Base-by-base conservation (phyloP, 2,329 filamentous ascomycete species). In the Metarhizium guizhouense region DNA sequence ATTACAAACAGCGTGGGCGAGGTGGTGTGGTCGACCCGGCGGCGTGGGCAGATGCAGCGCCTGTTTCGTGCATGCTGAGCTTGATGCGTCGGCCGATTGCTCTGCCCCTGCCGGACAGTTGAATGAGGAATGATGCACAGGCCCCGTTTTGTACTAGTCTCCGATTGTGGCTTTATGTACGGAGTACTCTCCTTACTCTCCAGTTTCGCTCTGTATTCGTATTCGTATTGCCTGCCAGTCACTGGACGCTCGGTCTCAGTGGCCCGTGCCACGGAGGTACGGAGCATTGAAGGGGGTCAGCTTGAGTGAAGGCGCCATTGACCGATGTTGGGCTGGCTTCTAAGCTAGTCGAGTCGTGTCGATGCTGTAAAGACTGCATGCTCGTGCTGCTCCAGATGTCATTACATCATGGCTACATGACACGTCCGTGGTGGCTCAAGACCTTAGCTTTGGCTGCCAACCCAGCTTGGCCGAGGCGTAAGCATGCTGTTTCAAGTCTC, bases 401-500 rank as follows among this genome's bases (percentile, higher is more conserved):
- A 25, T 25, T 25, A 25, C 25, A 25, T 25, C 25, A 25, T 34
- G 32, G 32, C 32, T 8, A 7, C 32, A 34, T 34, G 32, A 8
- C 10, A 11, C 16, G 16, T 53, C 29, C n/a, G 47, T 25, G 47
- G 47, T 14, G 20, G 8, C 32, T 55, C 34, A 25, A 49, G 32
- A 47, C 47, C 40, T 51, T 30, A 11, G 36, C 18, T 36, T 36
- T 25, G 25, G 25, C 25, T 25, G 25, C 34, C 48, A 34, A 38
- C 14, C 45, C 45, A 20, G 18, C 16, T 16, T 16, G 47, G 11
- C 25, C 11, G 47, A 49, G 13, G 47, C 47, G 25, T 30, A 52
- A 40, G 50, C 25, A 25, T 13, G 38, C 11, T 54, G 10, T 34
- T 48, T 47, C 18, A 29, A 57, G 58, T 50, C 52, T 53, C 58